Evolutionary conservation across 2,329 filamentous ascomycete species (phyloP), one percentile per base, ranked within the genome.

Genomic region (Colletotrichum sp.): DNA sequence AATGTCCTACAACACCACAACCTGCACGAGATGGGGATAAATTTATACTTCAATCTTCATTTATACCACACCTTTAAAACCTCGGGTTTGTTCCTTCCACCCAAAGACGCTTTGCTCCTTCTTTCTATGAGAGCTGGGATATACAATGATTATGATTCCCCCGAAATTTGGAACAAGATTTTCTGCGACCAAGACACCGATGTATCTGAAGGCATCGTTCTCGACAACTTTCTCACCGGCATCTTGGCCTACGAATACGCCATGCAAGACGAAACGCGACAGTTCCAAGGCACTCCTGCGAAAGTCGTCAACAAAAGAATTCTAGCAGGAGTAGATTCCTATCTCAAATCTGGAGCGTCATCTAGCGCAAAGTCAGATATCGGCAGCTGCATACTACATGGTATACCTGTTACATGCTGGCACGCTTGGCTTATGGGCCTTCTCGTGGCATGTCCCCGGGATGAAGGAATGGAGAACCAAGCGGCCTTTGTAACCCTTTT

Each of bases 21-120:
- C 3, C 11, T 47, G 18, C 18, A 47, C 3, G 38, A n/a, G 38
- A 47, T 47, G 38, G 38, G 6, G 11, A 47, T 47, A n/a, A 12
- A 47, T 3, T 4, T 47, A 11, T 2, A 6, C 6, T 47, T n/a
- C 2, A 2, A 7, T 47, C 38, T 47, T 3, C 38, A 47, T 12
- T 47, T 11, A 5, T 0, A 1, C 1, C 38, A 47, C 21, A 12
- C 8, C 38, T 47, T 47, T 4, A 9, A 38, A 1, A 1, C 11
- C 6, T 47, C 18, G 38, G 6, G 18, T 12, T 47, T 5, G 18
- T 11, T 2, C 18, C 38, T 47, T 47, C 38, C 9, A 47, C 38
- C 38, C 38, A n/a, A 47, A 47, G 38, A 3, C 2, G 38, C 38
- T 47, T 47, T 47, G 38, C 38, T 47, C 11, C 38, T 47, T 47